These are phyloP conservation scores for Saposhnikovia divaricata DNA, from an alignment of 129 eudicot genomes.

Conservation along the genomic window DNA sequence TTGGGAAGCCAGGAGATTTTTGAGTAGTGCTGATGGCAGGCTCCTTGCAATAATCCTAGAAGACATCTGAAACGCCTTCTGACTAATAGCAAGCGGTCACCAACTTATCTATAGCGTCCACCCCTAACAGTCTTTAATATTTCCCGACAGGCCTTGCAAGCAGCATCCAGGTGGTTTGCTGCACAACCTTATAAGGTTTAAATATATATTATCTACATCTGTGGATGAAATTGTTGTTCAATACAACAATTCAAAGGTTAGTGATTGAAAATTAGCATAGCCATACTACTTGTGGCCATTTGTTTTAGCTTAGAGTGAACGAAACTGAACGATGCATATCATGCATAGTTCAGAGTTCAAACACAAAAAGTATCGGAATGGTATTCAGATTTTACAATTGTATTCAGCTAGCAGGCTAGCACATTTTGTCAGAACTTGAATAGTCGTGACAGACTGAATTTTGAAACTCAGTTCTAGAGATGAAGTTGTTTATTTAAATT, in stretches of 20 bases:
- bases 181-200: background rate
- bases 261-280: background rate
- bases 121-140: background rate
- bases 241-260: background rate
- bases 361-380: background rate
- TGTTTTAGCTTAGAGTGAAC: background rate
- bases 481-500: too few relatives aligned
- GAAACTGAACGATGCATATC: background rate
- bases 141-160: background rate
- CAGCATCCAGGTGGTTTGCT: background rate
- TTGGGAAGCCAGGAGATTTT: conserved; percentile 80
- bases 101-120: background rate
- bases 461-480: too few relatives aligned
- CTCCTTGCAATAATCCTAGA: background rate
- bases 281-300: background rate
- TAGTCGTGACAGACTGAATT: too few relatives aligned
- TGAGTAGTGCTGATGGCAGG: conserved; percentile 3
- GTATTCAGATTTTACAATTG: background rate
- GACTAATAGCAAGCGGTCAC: background rate
- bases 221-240: background rate
- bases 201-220: background rate
- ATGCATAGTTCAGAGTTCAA: background rate
- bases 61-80: background rate
- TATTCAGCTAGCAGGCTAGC: background rate
- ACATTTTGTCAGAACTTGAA: too few relatives aligned